phyloP scores from a whole-genome alignment of 176 grass and related monocot genomes.

The Pharus latifolius region DNA sequence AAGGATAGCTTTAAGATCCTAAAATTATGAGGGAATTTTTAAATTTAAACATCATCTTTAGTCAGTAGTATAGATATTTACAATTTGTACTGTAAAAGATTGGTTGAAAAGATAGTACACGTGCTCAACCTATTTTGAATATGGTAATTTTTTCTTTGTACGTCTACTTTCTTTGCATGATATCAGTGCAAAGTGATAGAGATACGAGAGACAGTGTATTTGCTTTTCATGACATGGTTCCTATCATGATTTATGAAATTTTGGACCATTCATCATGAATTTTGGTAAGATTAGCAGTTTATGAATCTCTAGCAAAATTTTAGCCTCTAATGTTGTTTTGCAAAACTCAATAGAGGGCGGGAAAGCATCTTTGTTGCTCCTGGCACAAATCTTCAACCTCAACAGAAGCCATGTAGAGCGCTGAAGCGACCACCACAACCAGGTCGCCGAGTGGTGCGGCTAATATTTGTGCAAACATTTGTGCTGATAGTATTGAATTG shows the following conservation, averaged over 20 bases:
- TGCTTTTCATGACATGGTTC: too few relatives aligned
- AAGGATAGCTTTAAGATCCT: too few relatives aligned
- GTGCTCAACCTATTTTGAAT: background rate
- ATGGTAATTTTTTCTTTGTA: background rate
- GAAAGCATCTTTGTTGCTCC: constrained; percentile 75
- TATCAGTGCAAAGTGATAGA: too few relatives aligned
- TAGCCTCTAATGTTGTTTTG: constrained; percentile 12
- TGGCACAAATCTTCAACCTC: constrained; percentile 34
- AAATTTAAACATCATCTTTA: too few relatives aligned
- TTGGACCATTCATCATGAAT: background rate
- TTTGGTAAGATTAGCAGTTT: background rate
- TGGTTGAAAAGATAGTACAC: too few relatives aligned
- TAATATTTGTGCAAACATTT: background rate
- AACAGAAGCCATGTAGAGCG: constrained; percentile 36
- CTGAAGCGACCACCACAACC: constrained; percentile 52
- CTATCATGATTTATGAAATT: background rate
- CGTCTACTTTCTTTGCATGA: too few relatives aligned
- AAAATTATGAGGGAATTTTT: too few relatives aligned
- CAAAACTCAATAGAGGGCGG: constrained; percentile 54
- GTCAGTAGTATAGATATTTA: too few relatives aligned
- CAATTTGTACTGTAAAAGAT: too few relatives aligned
- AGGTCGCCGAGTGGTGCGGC: background rate
- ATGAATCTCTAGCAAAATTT: background rate
- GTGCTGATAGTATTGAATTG: background rate
- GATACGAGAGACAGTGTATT: too few relatives aligned